A percentile compares a stretch with the other conserved stretches of the same genome.
phyloP scores from a whole-genome alignment of 2,329 filamentous ascomycete genomes.

The Cytospora piceicola region DNA sequence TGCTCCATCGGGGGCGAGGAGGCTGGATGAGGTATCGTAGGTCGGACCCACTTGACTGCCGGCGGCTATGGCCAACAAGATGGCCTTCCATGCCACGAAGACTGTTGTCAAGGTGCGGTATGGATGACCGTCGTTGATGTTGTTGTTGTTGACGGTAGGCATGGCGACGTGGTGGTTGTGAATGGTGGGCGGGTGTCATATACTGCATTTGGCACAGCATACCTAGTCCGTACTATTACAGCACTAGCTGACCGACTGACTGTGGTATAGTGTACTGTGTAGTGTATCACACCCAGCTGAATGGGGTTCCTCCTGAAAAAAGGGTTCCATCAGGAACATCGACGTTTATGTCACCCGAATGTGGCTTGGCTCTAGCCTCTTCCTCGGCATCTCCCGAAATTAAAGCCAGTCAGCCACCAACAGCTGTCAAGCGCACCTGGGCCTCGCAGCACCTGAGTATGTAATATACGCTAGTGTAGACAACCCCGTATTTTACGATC shows the following conservation, averaged over 20 bases:
- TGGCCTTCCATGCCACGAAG: slow-evolving; percentile 69
- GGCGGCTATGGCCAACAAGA: slow-evolving; percentile 66
- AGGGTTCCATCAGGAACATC: no score
- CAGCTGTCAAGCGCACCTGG: no score
- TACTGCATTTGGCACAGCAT: no score
- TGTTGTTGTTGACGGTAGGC: background rate
- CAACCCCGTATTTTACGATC: background rate
- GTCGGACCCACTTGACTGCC: slow-evolving; percentile 57
- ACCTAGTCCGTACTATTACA: no score
- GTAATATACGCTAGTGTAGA: no score
- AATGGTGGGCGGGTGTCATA: background rate
- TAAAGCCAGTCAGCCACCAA: no score
- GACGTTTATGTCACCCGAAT: no score
- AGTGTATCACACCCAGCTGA: no score
- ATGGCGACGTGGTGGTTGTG: slow-evolving; percentile 16
- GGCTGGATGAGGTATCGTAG: slow-evolving; percentile 78
- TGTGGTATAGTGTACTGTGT: no score
- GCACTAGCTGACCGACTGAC: no score
- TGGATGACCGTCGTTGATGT: background rate
- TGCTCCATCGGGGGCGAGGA: slow-evolving; percentile 40
- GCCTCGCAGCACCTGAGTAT: no score
- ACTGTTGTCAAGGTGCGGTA: slow-evolving; percentile 38
- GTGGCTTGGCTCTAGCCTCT: background rate
- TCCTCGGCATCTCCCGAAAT: background rate
- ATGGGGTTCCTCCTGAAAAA: no score